Base-by-base conservation (phyloP, 164 flowering plant species). In the Taxillus chinensis region DNA sequence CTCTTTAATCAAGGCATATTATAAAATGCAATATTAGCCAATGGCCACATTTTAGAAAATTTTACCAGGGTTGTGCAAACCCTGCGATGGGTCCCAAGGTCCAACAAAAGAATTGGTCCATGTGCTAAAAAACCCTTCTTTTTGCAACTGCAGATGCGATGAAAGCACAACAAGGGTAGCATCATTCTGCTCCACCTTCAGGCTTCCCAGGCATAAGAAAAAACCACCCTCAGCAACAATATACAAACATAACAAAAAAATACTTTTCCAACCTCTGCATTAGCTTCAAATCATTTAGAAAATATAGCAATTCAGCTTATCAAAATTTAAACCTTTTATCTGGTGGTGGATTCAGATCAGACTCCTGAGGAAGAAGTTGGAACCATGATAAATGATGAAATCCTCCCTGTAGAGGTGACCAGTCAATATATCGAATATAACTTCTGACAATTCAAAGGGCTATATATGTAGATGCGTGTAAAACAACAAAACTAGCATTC, bases 81-180 rank as follows among this genome's bases (percentile, higher is more conserved):
- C 99, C 81, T 90, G 99, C 60, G 99, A 93, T 45, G 99, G 99
- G 73, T 93, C 99, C 99, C 99, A 93, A 11, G 99, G 99, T 48
- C 99, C 99, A 68, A 90, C 96, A 86, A 93, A 90, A 62, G 88
- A 93, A 77, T 87, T 93, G 10, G 96, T 93, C 99, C 99, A 93
- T 50, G 97, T 63, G 73, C 91, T 90, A 13, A 93, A 86, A 73
- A 84, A 81, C 40, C 95, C 96, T 71, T 83, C 86, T 77, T 87
- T 87, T 72, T 88, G 99, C 72, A 93, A 68, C 77, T 82, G 92
- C 60, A 90, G 63, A 78, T 93, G 99, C 11, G 96, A 73, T 60
- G 88, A 83, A 63, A 93, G 87, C 58, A 93, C 91, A 73, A 77
- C 60, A 5, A 62, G 61, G 8, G 82, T 82, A 74, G 80, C 85